Evolutionary conservation across 495 filamentous ascomycete species (phyloP).

Genomic region (Penicillium goetzii): DNA sequence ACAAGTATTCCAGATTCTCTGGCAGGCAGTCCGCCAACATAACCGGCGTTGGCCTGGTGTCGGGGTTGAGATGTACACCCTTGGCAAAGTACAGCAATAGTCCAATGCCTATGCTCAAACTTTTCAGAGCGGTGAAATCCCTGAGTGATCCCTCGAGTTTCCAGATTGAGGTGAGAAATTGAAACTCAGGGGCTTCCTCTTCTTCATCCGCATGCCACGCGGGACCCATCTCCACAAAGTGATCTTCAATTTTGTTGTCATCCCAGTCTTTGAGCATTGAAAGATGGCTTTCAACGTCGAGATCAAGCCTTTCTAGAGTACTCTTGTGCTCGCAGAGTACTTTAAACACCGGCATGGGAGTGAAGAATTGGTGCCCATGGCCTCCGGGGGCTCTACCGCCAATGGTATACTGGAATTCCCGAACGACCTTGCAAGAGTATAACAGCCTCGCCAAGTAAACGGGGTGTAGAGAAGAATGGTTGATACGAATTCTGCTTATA

Average conservation of each 20-base stretch:
- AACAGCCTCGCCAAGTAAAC: neutral
- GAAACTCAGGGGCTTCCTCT: neutral
- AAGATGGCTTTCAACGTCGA: neutral
- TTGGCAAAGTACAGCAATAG: neutral
- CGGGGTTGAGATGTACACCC: neutral
- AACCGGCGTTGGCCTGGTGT: neutral
- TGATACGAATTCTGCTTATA: neutral
- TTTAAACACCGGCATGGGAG: neutral
- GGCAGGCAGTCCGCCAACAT: slow-evolving; percentile 26
- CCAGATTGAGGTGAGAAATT: neutral
- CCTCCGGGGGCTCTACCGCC: neutral
- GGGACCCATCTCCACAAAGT: neutral
- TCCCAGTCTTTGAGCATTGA: neutral
- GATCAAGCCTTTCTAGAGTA: neutral
- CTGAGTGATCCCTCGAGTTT: neutral
- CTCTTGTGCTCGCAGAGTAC: neutral
- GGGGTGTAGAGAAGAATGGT: neutral
- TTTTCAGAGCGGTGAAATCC: neutral
- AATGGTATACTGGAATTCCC: neutral
- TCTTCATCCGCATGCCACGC: neutral
- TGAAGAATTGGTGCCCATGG: neutral
- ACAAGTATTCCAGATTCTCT: slow-evolving; percentile 31
- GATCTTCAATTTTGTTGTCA: neutral
- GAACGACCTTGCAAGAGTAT: neutral
- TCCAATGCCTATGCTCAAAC: neutral